Evolutionary conservation across 805 yeast genomes (phyloP).

Genomic region (Citeromyces nyonsensis): DNA sequence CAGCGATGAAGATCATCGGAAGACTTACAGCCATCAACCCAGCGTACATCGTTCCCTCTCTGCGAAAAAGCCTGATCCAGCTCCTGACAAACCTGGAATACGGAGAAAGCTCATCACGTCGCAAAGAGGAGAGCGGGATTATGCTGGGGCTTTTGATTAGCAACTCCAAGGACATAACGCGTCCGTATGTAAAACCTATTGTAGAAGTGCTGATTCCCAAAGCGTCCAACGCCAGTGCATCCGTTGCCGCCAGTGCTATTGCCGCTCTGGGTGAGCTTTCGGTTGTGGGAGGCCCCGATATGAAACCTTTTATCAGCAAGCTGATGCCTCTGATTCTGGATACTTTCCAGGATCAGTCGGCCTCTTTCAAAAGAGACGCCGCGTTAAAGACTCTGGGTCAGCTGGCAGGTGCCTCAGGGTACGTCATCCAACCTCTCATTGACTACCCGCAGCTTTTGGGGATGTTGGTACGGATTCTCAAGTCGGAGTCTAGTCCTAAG

Average conservation of each 20-base stretch:
- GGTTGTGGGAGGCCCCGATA: constrained; percentile 75
- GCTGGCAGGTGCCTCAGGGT: constrained; percentile 80
- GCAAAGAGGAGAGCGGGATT: constrained; percentile 77
- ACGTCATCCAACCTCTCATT: constrained; percentile 83
- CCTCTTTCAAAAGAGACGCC: constrained; percentile 78
- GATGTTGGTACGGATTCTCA: constrained; percentile 64
- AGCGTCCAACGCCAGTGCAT: constrained; percentile 54
- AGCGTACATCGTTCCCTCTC: constrained; percentile 87
- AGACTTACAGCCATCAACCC: constrained; percentile 79
- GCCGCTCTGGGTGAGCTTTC: constrained; percentile 82
- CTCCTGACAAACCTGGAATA: constrained; percentile 74
- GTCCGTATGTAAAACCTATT: constrained; percentile 87
- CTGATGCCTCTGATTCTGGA: constrained; percentile 81
- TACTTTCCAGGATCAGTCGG: constrained; percentile 84
- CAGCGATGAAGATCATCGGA: constrained; percentile 68
- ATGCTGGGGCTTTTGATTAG: constrained; percentile 59
- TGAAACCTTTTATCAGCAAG: constrained; percentile 53
- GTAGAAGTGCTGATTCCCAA: constrained; percentile 70
- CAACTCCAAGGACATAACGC: constrained; percentile 68
- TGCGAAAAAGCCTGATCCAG: constrained; percentile 77
- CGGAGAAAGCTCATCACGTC: constrained; percentile 52
- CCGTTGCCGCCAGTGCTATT: constrained; percentile 79
- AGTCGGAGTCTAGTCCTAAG: constrained; percentile 59
- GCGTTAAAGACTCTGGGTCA: constrained; percentile 83
- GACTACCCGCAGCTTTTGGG: constrained; percentile 87